Percentiles rank a stretch among this genome's conserved stretches.
Evolutionary conservation across 345 rosid genomes (phyloP).

Genomic region (Gossypium anomalum): DNA sequence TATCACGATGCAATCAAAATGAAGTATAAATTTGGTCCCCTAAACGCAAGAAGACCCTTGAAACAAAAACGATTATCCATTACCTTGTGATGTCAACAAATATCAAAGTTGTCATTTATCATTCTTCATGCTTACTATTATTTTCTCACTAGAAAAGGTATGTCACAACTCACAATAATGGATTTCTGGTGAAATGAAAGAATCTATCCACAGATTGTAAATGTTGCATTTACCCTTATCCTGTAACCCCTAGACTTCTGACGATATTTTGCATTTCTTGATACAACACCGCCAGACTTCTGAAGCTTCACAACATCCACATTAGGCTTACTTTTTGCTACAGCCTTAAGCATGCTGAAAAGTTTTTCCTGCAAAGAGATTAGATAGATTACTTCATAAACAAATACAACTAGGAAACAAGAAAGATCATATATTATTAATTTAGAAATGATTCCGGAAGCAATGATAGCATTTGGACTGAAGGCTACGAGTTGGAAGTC

Average conservation of each 20-base stretch:
- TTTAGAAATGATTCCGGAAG: not conserved
- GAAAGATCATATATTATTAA: not conserved
- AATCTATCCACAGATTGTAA: not conserved
- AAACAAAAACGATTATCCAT: not conserved
- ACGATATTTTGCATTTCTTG: slow-evolving; percentile 58
- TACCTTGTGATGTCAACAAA: not conserved
- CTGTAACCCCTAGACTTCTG: slow-evolving; percentile 55
- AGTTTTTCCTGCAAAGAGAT: slow-evolving; percentile 65
- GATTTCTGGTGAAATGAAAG: not conserved
- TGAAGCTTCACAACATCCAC: slow-evolving; percentile 92
- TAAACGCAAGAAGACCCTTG: not conserved
- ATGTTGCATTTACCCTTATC: slow-evolving; percentile 53
- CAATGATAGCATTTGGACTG: not conserved
- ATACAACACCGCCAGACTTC: slow-evolving; percentile 84
- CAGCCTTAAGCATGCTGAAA: slow-evolving; percentile 86
- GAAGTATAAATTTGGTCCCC: not conserved
- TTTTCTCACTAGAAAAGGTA: not conserved
- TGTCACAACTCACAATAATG: not conserved
- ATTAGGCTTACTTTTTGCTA: slow-evolving; percentile 52
- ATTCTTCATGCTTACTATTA: not conserved
- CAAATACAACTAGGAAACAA: not conserved
- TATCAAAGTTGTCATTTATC: not conserved
- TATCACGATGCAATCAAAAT: not conserved
- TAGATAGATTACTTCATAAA: slow-evolving; percentile 3
- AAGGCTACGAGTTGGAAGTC: not conserved